Percentiles rank a stretch among this genome's conserved stretches.
These are phyloP conservation scores for Anastatica hierochuntica DNA, from an alignment of 345 rosid genomes.

Conservation along the genomic window DNA sequence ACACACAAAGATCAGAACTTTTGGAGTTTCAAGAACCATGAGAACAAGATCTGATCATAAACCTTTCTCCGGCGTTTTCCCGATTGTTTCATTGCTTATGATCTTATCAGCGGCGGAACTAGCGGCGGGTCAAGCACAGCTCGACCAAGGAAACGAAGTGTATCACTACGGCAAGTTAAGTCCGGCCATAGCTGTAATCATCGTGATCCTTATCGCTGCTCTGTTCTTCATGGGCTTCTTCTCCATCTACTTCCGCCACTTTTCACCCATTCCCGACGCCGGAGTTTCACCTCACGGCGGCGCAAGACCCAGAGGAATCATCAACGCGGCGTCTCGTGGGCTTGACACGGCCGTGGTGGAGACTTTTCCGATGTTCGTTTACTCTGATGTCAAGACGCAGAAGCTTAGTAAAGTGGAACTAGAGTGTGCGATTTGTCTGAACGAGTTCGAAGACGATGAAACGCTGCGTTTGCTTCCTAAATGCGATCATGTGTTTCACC, in stretches of 20 bases:
- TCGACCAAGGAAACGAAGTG: neutral
- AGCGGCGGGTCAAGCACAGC: slow-evolving; percentile 19
- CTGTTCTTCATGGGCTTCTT: slow-evolving; percentile 81
- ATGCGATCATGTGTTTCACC: neutral
- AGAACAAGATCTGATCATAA: slow-evolving; percentile 12
- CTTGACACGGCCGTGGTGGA: slow-evolving; percentile 47
- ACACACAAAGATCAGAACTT: neutral
- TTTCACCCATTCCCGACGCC: slow-evolving; percentile 24
- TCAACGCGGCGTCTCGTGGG: slow-evolving; percentile 41
- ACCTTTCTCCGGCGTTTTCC: slow-evolving; percentile 5
- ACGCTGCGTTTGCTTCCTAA: neutral
- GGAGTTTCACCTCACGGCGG: slow-evolving; percentile 9
- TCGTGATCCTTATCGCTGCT: slow-evolving; percentile 61
- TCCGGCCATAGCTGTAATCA: slow-evolving; percentile 74
- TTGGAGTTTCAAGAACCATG: neutral
- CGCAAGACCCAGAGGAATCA: slow-evolving; percentile 18
- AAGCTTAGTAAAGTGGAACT: slow-evolving; percentile 76
- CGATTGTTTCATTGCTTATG: no score
- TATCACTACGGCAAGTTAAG: slow-evolving; percentile 36
- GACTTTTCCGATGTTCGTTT: slow-evolving; percentile 64
- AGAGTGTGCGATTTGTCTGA: slow-evolving; percentile 93
- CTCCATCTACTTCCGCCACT: slow-evolving; percentile 83
- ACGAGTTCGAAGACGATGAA: slow-evolving; percentile 60
- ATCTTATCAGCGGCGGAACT: slow-evolving; percentile 8
- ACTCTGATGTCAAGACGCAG: slow-evolving; percentile 68